Base-by-base conservation (phyloP, 2,329 filamentous ascomycete species). In the Fulvia fulva region DNA sequence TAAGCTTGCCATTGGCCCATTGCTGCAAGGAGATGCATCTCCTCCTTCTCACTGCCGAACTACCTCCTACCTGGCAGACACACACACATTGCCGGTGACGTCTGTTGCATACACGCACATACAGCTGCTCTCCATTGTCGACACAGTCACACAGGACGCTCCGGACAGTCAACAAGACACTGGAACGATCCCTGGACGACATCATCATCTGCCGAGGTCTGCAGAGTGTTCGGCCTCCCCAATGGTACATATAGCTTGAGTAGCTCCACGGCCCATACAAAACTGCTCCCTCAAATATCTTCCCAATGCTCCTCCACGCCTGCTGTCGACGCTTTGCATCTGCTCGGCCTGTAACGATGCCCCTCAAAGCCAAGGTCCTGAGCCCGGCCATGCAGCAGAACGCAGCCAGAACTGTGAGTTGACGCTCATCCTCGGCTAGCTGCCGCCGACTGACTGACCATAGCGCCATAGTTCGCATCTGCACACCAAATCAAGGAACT, bases 311-410 rank as follows among this genome's bases (percentile, higher is more conserved):
- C 68, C 71, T 79, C 62, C 74, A 74, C 68, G 70, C 71, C 57
- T 68, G 72, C 50, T 70, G 75, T 64, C 69, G 71, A 70, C 70
- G 76, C 56, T 62, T 71, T 67, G 71, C 75, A 57, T 68, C 73
- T 71, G 72, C 69, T 73, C 70, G 74, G 69, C 63, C 68, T 45
- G 58, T 64, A 34, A 76, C 69, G 57, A 96, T 96, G 90, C 90
- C 91, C 73, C 81, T 96, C 64, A 86, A 86, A 79, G 89, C 89
- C 62, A 93, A 61, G 60, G 62, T 64, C 25, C 51, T 62, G 11
- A 62, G 57, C 47, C 59, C 62, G 8, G 62, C 62, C 41, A 60
- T 64, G 60, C 60, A 62, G 50, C 62, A 62, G 53, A 58, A 53
- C 43, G 62, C 58, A 16, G 56, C 58, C 41, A 51, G 62, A 61